Evolutionary conservation across 176 grass and related monocot species (phyloP), one percentile per base, ranked within the genome.

Genomic region (sorghum (Sorghum bicolor)): DNA sequence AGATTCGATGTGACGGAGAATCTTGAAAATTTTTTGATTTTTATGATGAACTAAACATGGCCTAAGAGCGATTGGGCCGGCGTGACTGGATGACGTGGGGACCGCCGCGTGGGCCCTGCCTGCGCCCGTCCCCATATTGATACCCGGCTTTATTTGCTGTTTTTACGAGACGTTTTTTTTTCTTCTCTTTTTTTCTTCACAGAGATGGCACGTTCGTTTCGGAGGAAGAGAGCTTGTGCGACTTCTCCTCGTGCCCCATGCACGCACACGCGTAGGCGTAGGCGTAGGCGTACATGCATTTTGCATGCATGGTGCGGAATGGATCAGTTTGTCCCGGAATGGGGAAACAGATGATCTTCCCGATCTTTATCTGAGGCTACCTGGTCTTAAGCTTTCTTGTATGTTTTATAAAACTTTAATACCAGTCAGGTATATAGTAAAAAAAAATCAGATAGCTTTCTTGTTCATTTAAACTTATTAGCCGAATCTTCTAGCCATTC

Each of bases 31-130:
- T n/a, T n/a, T n/a, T n/a, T n/a, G n/a, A n/a, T n/a, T n/a, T n/a
- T n/a, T n/a, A n/a, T n/a, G n/a, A n/a, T n/a, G n/a, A n/a, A n/a
- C n/a, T n/a, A n/a, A n/a, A n/a, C n/a, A n/a, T n/a, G n/a, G n/a
- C n/a, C n/a, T n/a, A n/a, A 90, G 83, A 73, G 73, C 57, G 36
- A 90, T 86, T 86, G 88, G 88, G 57, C 57, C 83, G 83, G 43
- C 43, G 15, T 22, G 3, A 17, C 83, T 61, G 73, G 79, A 78
- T 86, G 72, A 71, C 72, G 82, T 81, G 87, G 71, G 77, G 43
- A 1, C 32, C 61, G 44, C 62, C 22, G 34, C 16, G 61, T 76
- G 72, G 74, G 14, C 9, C 74, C 24, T 43, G 5, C 13, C 1
- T 16, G 43, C 41, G 67, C 11, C 65, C 74, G 80, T 58, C 55